Evolutionary conservation across 2,329 filamentous ascomycete species (phyloP).

Genomic region (Ophiobolus disseminans): DNA sequence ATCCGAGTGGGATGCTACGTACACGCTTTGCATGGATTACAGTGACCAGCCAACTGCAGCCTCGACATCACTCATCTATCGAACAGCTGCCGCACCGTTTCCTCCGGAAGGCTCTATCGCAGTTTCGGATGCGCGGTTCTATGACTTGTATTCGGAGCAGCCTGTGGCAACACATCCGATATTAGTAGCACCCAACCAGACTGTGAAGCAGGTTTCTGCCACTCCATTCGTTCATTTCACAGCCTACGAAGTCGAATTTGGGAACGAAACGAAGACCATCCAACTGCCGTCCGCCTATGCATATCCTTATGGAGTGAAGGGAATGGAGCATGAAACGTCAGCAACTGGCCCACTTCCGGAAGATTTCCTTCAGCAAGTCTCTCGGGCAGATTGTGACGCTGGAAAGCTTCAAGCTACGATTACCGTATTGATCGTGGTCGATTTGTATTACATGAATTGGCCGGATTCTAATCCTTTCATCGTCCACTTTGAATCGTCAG

Average conservation of each 20-base stretch:
- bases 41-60: constrained; percentile 41
- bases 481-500: constrained; percentile 39
- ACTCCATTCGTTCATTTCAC: constrained; percentile 55
- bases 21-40: constrained; percentile 32
- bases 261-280: constrained; percentile 43
- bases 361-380: constrained; percentile 46
- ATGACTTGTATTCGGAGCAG: constrained; percentile 21
- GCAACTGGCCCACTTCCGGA: constrained; percentile 45
- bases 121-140: constrained; percentile 18
- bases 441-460: constrained; percentile 44
- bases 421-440: constrained; percentile 53
- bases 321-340: constrained; percentile 29
- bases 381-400: constrained; percentile 39
- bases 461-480: constrained; percentile 27
- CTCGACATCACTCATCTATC: constrained; percentile 37
- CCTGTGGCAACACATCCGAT: constrained; percentile 31
- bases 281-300: constrained; percentile 44
- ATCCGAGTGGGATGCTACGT: constrained; percentile 27
- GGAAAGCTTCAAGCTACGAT: constrained; percentile 51
- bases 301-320: constrained; percentile 47
- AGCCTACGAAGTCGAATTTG: constrained; percentile 51
- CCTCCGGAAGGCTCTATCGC: constrained; percentile 31
- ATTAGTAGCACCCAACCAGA: constrained; percentile 31
- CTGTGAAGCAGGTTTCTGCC: constrained; percentile 34
- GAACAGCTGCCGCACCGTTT: constrained; percentile 29